Conservation (phyloP, 2,329 filamentous ascomycete species). For the Monilinia fructicola region DNA sequence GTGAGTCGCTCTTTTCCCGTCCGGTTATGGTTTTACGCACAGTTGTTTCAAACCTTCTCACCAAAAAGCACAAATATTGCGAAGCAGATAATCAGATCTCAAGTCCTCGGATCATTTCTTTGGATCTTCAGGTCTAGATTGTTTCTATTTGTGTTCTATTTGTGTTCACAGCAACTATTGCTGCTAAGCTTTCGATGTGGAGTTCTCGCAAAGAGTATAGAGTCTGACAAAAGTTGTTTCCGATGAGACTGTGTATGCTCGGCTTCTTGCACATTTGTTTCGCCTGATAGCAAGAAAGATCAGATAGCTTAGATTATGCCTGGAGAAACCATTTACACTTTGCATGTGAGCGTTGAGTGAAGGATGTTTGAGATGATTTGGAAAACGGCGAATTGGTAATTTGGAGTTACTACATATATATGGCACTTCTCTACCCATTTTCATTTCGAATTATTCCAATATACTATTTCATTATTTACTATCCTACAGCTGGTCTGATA, state of each 20-base stretch:
- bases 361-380: constrained; percentile 16
- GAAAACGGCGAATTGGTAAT: neutral
- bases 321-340: neutral
- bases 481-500: constrained; percentile 20
- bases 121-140: neutral
- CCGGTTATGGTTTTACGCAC: constrained; percentile 4
- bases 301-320: neutral
- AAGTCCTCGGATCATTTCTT: neutral
- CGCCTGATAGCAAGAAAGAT: neutral
- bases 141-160: constrained; percentile 7
- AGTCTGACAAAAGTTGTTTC: constrained; percentile 23
- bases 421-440: neutral
- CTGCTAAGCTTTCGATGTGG: neutral
- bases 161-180: neutral
- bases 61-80: constrained; percentile 15
- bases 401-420: constrained; percentile 9
- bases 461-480: neutral
- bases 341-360: neutral
- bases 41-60: constrained; percentile 17
- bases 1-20: neutral
- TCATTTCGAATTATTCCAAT: neutral
- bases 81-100: neutral
- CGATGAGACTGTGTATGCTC: constrained; percentile 4
- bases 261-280: constrained; percentile 14
- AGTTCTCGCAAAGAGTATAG: constrained; percentile 11